Evolutionary conservation across 2,329 filamentous ascomycete genomes (phyloP).

Genomic region (Hypoxylon sp.): DNA sequence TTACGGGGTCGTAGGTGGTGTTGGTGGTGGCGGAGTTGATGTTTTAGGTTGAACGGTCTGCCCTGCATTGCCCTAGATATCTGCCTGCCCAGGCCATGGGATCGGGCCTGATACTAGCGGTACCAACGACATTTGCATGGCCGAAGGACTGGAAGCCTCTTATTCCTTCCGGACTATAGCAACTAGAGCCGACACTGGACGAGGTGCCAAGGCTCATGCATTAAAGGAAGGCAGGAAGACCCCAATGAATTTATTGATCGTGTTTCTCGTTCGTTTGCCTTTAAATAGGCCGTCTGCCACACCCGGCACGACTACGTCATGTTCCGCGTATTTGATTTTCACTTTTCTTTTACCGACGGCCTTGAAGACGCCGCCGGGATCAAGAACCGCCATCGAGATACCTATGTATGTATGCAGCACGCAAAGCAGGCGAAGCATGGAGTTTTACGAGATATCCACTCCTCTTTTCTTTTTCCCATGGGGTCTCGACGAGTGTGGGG

Average conservation of each 20-base stretch:
- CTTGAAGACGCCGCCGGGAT: neutral
- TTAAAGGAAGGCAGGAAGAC: neutral
- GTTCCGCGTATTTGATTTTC: slow-evolving; percentile 6
- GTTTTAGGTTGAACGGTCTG: neutral
- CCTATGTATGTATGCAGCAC: slow-evolving; percentile 23
- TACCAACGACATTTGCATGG: neutral
- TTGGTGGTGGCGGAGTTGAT: neutral
- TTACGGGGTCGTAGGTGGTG: slow-evolving; percentile 67
- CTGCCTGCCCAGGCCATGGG: neutral
- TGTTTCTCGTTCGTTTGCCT: slow-evolving; percentile 15
- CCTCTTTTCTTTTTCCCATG: neutral
- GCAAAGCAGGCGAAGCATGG: slow-evolving; percentile 30
- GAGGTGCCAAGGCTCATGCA: neutral
- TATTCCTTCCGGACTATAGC: neutral
- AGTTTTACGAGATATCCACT: slow-evolving; percentile 36
- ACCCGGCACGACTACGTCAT: slow-evolving; percentile 13
- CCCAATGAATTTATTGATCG: slow-evolving; percentile 3
- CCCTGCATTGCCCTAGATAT: neutral
- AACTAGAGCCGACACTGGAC: neutral
- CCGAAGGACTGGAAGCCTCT: neutral
- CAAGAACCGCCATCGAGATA: slow-evolving; percentile 21
- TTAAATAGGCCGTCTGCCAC: slow-evolving; percentile 20
- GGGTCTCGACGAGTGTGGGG: slow-evolving; percentile 15
- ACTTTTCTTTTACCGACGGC: slow-evolving; percentile 1
- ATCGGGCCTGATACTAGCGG: neutral